These are phyloP conservation scores for Malus sylvestris DNA, from an alignment of 306 rosid genomes.

Conservation along the genomic window DNA sequence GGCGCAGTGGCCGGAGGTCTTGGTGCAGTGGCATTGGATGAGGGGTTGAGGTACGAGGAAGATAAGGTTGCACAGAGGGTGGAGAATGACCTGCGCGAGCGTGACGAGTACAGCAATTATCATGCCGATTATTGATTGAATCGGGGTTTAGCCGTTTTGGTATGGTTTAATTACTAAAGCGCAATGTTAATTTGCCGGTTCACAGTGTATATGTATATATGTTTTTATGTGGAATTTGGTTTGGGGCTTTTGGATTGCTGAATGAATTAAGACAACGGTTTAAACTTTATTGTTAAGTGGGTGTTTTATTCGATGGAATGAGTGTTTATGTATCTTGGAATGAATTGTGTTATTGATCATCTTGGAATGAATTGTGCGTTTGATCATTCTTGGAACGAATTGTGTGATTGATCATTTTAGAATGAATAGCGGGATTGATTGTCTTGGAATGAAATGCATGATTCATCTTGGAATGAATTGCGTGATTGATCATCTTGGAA, in stretches of 20 bases:
- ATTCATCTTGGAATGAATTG: neutral
- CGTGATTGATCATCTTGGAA: neutral
- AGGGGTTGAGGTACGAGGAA: conserved; percentile 62
- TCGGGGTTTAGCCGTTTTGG: neutral
- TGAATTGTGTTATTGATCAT: neutral
- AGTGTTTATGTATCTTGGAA: neutral
- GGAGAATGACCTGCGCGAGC: conserved; percentile 37
- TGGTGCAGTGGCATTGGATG: conserved; percentile 67
- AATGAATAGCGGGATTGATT: neutral
- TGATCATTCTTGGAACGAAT: neutral
- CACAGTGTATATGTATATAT: neutral
- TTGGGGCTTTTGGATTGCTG: neutral
- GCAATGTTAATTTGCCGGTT: neutral
- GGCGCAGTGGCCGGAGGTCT: conserved; percentile 70
- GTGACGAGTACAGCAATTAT: conserved; percentile 54
- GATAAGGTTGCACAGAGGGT: conserved; percentile 55
- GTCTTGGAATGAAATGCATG: too few species aligned
- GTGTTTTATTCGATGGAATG: conserved; percentile 2
- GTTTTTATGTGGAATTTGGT: neutral
- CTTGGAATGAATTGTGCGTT: neutral
- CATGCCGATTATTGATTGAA: conserved; percentile 20
- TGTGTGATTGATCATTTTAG: neutral
- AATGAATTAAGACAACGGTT: neutral
- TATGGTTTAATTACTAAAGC: neutral
- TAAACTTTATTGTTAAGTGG: neutral